Base-by-base conservation (phyloP, 306 rosid genomes). In the Cicer pinnatifidum region DNA sequence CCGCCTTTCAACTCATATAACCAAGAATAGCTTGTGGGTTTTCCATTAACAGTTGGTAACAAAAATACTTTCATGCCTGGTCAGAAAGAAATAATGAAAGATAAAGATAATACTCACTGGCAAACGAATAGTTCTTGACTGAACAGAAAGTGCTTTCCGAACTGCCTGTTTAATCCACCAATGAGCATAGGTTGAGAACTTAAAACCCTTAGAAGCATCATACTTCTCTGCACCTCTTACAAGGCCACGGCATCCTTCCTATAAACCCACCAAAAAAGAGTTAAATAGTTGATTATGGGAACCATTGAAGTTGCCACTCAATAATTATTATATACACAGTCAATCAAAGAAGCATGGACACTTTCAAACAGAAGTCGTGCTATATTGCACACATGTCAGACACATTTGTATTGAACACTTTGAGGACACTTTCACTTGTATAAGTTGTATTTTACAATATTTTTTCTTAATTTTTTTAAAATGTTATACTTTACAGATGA, bases 141-240 rank as follows among this genome's bases (percentile, higher is more conserved):
- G 98, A 75, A 88, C 92, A 52, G 96, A 88, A 78, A 94, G 95
- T 64, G 92, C 87, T 77, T 88, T 91, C 58, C 95, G 90, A 80
- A 94, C 92, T 7, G 97, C 88, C 83, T 91, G 97, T 84, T 89
- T 94, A 71, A 94, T 94, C 98, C 97, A 94, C 98, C 98, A 94
- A 62, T 94, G 98, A 60, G 97, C 98, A 75, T 94, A 94, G 83
- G 98, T 94, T 41, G 98, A 94, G 88, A 94, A 94, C 88, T 89
- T 94, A 76, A 94, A 94, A 72, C 98, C 98, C 82, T 89, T 94
- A 62, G 98, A 85, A 62, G 90, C 98, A 77, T 94, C 98, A 79
- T 88, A 94, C 86, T 89, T 94, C 78, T 94, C 98, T 2, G 90
- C 87, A 75, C 97, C 96, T 84, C 88, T 87, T 76, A 88, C 91